Base-by-base conservation (phyloP, 225 moss, liverwort and hornwort species). In the Polytrichum commune region DNA sequence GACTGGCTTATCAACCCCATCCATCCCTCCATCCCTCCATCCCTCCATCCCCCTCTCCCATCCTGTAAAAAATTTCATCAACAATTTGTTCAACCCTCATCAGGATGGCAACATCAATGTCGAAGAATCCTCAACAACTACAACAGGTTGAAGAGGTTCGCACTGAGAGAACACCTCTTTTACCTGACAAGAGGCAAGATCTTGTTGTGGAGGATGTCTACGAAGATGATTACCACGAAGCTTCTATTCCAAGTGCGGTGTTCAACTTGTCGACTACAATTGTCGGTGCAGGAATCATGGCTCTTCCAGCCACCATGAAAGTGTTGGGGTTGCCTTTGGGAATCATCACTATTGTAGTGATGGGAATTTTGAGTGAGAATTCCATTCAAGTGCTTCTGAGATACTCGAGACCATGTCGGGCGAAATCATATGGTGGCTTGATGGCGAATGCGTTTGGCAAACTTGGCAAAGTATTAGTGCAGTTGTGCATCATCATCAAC, bases 211-310 rank as follows among this genome's bases (percentile, higher is more conserved):
- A 90, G 28, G 87, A 88, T 19, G 73, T 75, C 23, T 86, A 89
- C 56, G 92, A 46, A 46, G 58, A 96, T 67, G 92, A 93, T 6
- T 95, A 91, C 57, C 93, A 83, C 33, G 77, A 90, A 70, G 96
- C 92, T 32, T 87, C 90, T 5, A 81, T 85, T 25, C 54, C 81
- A 7, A 85, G 93, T 38, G 92, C 92, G 23, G 88, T 96, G 27
- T 92, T 96, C 72, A 96, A 96, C 75, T 76, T 96, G 23, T 92
- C 96, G 64, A 96, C 93, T 6, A 96, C 96, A 54, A 84, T 93
- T 6, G 93, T 96, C 22, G 96, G 96, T 26, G 96, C 96, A 20
- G 93, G 96, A 29, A 96, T 96, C 16, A 46, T 46, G 46, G 89
- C 92, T 8, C 77, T 97, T 8, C 96, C 93, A 1, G 96, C 96